Base-by-base conservation (phyloP, 208 protist species). In the Angomonas ambiguus region DNA sequence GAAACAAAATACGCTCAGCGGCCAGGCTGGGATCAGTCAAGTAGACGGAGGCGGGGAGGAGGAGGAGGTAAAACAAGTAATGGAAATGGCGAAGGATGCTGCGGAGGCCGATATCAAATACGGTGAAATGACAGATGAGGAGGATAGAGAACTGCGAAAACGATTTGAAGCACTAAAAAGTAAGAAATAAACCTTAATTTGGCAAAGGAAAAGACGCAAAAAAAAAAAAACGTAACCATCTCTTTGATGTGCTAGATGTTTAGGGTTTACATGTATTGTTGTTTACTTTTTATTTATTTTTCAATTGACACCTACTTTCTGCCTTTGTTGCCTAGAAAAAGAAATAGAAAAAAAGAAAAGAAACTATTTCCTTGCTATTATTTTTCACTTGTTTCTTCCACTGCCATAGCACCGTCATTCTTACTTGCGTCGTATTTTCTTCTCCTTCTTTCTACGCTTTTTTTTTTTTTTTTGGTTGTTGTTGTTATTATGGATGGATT, bases 81-180 rank as follows among this genome's bases (percentile, higher is more conserved):
- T 90, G 69, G 62, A 57, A 35, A 71, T 73, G 25, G 75, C 75
- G 33, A 68, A 71, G 33, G 85, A 92, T 10, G 69, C 77, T 51
- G 74, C 74, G n/a, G 28, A 82, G 60, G 41, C 87, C 60, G 75
- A 87, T 35, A 53, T 78, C 35, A 74, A 80, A 42, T 78, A 83
- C 48, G 69, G 78, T 20, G 73, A 87, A 25, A 49, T 65, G 20
- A 74, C 74, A n/a, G 74, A 77, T 20, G 53, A 72, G 25, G 80
- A 88, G 51, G 76, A 89, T 59, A 57, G 51, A n/a, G 62, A 83
- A 34, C 72, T 92, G 33, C 70, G 62, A 45, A 70, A 65, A 25
- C 77, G 82, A 25, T 55, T 89, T 34, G 74, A 82, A 32, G 84
- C 84, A 30, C 64, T 91, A 53, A 34, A 68, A 48, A 48, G 3